Conservation (phyloP, 192 early-diverging fungal species). For the Gonapodya sp. region DNA sequence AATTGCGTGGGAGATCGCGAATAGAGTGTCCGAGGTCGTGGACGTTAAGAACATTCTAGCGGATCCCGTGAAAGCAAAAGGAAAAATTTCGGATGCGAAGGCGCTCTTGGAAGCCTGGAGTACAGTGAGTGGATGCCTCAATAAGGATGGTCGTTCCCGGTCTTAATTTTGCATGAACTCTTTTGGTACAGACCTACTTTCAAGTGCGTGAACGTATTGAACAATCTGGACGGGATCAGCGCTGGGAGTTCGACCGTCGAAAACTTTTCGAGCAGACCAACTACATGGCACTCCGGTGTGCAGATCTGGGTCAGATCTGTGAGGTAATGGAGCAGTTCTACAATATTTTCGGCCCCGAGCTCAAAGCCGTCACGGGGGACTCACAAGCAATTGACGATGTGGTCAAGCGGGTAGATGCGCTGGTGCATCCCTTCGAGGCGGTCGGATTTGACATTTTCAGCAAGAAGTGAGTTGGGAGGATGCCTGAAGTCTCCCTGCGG, state of each 20-base stretch:
- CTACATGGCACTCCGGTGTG: conserved; percentile 53
- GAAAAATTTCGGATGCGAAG: conserved; percentile 45
- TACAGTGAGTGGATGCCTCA: conserved; percentile 17
- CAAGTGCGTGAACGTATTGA: conserved; percentile 51
- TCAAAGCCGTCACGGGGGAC: conserved; percentile 57
- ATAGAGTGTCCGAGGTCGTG: conserved; percentile 47
- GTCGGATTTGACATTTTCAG: conserved; percentile 50
- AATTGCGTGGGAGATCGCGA: conserved; percentile 52
- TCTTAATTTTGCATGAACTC: conserved; percentile 9
- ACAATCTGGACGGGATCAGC: conserved; percentile 51
- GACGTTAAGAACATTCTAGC: conserved; percentile 44
- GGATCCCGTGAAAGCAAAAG: conserved; percentile 36
- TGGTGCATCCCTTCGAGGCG: conserved; percentile 48
- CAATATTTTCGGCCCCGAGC: conserved; percentile 53
- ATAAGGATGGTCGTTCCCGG: conserved; percentile 11
- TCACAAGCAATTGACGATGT: conserved; percentile 57
- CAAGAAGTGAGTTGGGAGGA: conserved; percentile 31
- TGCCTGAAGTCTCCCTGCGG: not conserved
- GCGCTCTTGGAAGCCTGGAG: conserved; percentile 49
- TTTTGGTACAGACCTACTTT: conserved; percentile 36
- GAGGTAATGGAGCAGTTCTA: conserved; percentile 62
- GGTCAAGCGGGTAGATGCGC: conserved; percentile 51
- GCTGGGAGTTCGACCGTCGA: conserved; percentile 58
- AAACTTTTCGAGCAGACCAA: conserved; percentile 58
- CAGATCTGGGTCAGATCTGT: conserved; percentile 47